Conservation (phyloP, 257 asterid genomes). For the Salvia splendens region DNA sequence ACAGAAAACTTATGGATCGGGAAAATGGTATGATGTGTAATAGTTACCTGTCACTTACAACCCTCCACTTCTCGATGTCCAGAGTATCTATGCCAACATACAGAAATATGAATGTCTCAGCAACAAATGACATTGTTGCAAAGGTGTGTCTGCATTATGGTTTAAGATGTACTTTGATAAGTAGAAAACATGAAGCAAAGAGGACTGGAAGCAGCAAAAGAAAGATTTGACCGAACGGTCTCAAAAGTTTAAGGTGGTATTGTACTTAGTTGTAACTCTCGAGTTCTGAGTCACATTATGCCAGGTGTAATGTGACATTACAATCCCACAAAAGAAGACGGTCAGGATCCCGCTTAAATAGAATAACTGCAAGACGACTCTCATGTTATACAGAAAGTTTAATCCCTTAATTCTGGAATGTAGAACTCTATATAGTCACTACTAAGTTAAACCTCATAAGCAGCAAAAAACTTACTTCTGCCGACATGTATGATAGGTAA, state of each 20-base stretch:
- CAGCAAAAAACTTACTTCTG: conserved; percentile 51
- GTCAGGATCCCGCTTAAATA: conserved; percentile 70
- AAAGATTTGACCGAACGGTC: background rate
- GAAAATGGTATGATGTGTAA: conserved; percentile 16
- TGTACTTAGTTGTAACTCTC: conserved; percentile 70
- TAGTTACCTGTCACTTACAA: conserved; percentile 51
- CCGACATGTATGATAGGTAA: conserved; percentile 67
- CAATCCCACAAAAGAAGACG: conserved; percentile 75
- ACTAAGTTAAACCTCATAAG: conserved; percentile 12
- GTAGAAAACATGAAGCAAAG: conserved; percentile 10
- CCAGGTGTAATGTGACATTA: conserved; percentile 82
- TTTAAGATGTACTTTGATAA: conserved; percentile 28
- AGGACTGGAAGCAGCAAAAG: conserved; percentile 20
- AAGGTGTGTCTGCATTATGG: conserved; percentile 56
- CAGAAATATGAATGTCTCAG: conserved; percentile 63
- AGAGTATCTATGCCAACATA: conserved; percentile 79
- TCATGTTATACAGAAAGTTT: conserved; percentile 29
- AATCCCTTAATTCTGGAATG: conserved; percentile 7
- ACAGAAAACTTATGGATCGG: background rate
- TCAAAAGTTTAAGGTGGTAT: conserved; percentile 8
- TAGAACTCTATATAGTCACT: background rate
- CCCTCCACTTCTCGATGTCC: conserved; percentile 67
- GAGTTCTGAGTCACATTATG: conserved; percentile 74
- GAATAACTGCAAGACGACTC: conserved; percentile 46
- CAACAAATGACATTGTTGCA: conserved; percentile 68